Base-by-base conservation (phyloP, 148 eudicot genomes). In the Salicornia ramosissima region DNA sequence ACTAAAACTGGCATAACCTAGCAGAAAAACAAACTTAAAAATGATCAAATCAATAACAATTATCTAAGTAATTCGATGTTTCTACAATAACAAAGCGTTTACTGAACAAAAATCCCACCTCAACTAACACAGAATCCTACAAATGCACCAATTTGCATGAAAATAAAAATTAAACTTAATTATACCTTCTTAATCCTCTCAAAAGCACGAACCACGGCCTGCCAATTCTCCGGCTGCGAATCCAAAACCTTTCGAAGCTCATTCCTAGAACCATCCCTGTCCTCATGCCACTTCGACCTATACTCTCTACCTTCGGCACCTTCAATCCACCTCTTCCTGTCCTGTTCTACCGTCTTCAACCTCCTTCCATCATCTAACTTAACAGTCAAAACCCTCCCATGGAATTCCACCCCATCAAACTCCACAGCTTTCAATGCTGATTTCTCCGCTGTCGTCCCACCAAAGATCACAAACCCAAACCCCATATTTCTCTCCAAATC, bases 401-500 rank as follows among this genome's bases (percentile, higher is more conserved):
- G 98, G 56, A 93, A 93, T 79, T 93, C 98, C 64, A 90, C 86
- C 33, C 98, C 98, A 43, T 93, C 98, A 73, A 93, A 93, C 83
- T 90, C 98, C 43, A 88, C 95, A 13, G 98, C 98, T 81, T 83
- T 84, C 82, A 83, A 72, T 3, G 98, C 96, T 10, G 88, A 72
- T 70, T 81, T 80, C 13, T 79, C 96, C 18, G 88, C 89, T 13
- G 60, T 65, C 2, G 67, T 31, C 39, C 91, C 96, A 29, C 73
- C 83, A 53, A 77, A 93, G 2, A 93, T 80, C 52, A 93, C 89
- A 69, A 93, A 93, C 78, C 96, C 96, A 81, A 85, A 93, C 28
- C 98, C 98, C 83, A 86, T 72, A 70, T 90, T 93, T 77, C 86
- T 87, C 69, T 85, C 89, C 54, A 74, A 15, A 39, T 93, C 88